Evolutionary conservation across 2,329 filamentous ascomycete genomes (phyloP), one percentile per base, ranked within the genome.

Genomic region (Fusarium avenaceum): DNA sequence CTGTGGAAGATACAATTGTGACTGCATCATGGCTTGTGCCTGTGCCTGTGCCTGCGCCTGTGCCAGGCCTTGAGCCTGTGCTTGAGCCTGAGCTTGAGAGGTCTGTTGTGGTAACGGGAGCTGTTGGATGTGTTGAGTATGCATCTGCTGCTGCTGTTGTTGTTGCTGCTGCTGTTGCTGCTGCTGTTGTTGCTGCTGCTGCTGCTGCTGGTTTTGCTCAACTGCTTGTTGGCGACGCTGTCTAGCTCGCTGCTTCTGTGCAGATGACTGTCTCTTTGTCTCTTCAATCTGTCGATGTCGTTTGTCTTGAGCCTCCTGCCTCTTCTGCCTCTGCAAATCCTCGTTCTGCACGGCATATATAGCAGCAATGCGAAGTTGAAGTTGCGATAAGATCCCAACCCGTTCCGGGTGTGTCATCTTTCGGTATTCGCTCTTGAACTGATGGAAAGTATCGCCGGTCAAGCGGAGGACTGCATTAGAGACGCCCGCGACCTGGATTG

Each of bases 311-410:
- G 76, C 75, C 10, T 81, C 79, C 48, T 78, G 77, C 19, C 81
- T 75, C 51, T 75, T 73, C 49, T 80, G 78, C 13, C 81, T 76
- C 64, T 82, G 81, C 48, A 78, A 63, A 40, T 82, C 81, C 62
- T 83, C 81, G 61, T 82, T 83, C 47, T 83, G 80, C 3, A 83
- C 75, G 13, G 80, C 80, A 52, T 82, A 83, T 14, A 83, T 80
- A 44, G 81, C 81, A 9, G 81, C 81, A 22, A 83, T 76, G 15
- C 80, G 74, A 14, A 83, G 74, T 57, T 82, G 81, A 19, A 82
- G 63, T 57, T 80, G 79, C 7, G 81, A 78, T 2, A 82, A 72
- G 11, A 76, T 75, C 19, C 76, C 76, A 4, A 82, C 59, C 7
- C 81, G 78, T 10, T 83, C 80, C 2, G 78, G 72, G 38, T 80